Percentiles rank a stretch among this genome's conserved stretches.
These are phyloP conservation scores for Irpex sp. DNA, from an alignment of 1,284 basidiomycete genomes.

Conservation along the genomic window DNA sequence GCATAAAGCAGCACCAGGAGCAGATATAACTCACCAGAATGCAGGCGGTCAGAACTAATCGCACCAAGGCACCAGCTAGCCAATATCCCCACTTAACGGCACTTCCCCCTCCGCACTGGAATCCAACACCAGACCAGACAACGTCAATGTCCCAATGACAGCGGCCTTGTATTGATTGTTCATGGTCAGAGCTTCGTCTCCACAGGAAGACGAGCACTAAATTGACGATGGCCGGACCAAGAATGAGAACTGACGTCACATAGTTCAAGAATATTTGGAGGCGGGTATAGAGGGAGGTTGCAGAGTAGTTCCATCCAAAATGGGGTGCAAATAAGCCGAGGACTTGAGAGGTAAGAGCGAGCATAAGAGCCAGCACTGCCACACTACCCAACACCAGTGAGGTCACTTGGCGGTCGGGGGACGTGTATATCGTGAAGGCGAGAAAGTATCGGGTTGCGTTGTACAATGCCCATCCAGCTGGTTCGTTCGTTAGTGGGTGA, in stretches of 20 bases:
- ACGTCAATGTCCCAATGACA: conserved; percentile 62
- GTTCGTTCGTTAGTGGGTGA: background rate
- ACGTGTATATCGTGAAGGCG: conserved; percentile 38
- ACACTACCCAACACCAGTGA: conserved; percentile 54
- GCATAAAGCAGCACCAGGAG: background rate
- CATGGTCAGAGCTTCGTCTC: conserved; percentile 32
- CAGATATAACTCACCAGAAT: conserved; percentile 40
- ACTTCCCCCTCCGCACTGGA: conserved; percentile 21
- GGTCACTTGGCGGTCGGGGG: conserved; percentile 33
- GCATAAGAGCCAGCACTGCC: conserved; percentile 51
- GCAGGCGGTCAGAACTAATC: conserved; percentile 44
- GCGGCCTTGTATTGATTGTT: conserved; percentile 37
- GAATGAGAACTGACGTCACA: conserved; percentile 41
- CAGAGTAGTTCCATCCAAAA: conserved; percentile 28
- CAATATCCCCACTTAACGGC: conserved; percentile 43
- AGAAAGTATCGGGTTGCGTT: conserved; percentile 58
- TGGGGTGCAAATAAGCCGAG: conserved; percentile 38
- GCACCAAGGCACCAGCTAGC: conserved; percentile 44
- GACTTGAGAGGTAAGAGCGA: conserved; percentile 40
- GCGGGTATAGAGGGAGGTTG: conserved; percentile 18
- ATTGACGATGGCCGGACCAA: conserved; percentile 48
- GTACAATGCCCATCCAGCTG: conserved; percentile 56
- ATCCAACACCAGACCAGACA: conserved; percentile 44
- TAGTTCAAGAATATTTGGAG: conserved; percentile 31
- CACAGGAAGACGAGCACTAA: conserved; percentile 47